Conservation (phyloP, 768 basidiomycete genomes). For the Tulasnella sp. region DNA sequence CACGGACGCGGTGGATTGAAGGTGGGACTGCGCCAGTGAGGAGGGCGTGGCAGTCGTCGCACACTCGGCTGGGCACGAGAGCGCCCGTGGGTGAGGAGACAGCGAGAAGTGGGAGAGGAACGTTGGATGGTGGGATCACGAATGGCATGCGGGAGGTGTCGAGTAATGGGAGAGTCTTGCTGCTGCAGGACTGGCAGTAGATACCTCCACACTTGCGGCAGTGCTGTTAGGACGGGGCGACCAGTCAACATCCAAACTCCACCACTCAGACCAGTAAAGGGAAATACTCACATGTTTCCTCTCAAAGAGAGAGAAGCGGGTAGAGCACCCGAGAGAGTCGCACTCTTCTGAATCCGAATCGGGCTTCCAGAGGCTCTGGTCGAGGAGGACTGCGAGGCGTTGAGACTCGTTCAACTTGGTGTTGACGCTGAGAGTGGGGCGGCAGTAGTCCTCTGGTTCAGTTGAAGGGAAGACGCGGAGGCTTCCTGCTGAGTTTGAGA, state of each 20-base stretch:
- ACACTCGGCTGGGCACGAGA: conserved; percentile 58
- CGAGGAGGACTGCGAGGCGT: conserved; percentile 72
- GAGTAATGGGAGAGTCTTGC: conserved; percentile 57
- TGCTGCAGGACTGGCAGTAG: conserved; percentile 62
- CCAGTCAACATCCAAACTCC: not conserved
- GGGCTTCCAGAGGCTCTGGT: conserved; percentile 72
- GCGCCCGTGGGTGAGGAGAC: conserved; percentile 58
- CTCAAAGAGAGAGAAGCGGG: conserved; percentile 61
- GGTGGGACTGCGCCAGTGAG: conserved; percentile 51
- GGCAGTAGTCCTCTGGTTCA: conserved; percentile 22
- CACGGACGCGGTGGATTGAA: conserved; percentile 1
- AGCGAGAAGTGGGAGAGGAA: conserved; percentile 46
- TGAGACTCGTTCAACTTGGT: conserved; percentile 47
- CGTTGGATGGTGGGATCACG: conserved; percentile 62
- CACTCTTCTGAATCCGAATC: conserved; percentile 59
- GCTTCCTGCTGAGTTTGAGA: not conserved
- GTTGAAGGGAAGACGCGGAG: not conserved
- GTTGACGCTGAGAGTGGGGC: conserved; percentile 24
- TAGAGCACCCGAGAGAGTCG: conserved; percentile 69
- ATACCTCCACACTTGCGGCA: conserved; percentile 82
- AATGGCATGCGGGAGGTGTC: conserved; percentile 70
- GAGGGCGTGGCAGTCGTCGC: conserved; percentile 72
- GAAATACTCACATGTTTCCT: conserved; percentile 62
- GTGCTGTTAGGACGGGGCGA: conserved; percentile 47
- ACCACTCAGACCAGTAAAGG: not conserved